These are phyloP conservation scores for Fusarium sp. DNA, from an alignment of 2,329 filamentous ascomycete genomes.

Conservation along the genomic window DNA sequence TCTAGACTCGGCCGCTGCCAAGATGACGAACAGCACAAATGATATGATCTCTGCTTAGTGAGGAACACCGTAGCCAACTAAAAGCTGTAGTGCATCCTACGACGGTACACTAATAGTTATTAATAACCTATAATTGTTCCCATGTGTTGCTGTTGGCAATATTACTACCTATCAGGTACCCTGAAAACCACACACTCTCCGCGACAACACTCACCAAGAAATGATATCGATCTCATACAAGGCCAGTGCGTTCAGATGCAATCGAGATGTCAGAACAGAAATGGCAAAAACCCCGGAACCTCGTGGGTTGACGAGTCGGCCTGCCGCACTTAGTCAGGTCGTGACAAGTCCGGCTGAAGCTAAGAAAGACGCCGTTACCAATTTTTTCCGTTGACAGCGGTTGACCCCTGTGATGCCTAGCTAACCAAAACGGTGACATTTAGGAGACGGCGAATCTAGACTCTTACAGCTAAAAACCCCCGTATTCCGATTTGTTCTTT, in stretches of 20 bases:
- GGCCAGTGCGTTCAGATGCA: too few relatives aligned
- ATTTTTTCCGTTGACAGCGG: slow-evolving; percentile 26
- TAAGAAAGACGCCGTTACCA: slow-evolving; percentile 7
- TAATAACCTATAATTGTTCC: not conserved
- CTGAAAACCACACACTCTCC: too few relatives aligned
- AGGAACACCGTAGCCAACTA: not conserved
- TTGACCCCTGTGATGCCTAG: slow-evolving; percentile 1
- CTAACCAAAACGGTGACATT: not conserved
- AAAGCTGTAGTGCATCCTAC: not conserved
- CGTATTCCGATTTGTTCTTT: too few relatives aligned
- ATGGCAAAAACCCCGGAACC: too few relatives aligned
- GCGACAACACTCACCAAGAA: too few relatives aligned
- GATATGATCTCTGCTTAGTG: not conserved
- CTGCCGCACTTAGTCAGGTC: too few relatives aligned
- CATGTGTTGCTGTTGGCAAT: not conserved
- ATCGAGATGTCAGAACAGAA: too few relatives aligned
- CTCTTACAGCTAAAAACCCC: too few relatives aligned
- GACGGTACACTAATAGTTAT: not conserved
- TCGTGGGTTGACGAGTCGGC: not conserved
- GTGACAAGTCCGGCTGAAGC: slow-evolving; percentile 1
- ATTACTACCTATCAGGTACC: too few relatives aligned
- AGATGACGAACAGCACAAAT: not conserved
- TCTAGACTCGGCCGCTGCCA: slow-evolving; percentile 1
- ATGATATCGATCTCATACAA: too few relatives aligned
- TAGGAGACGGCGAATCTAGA: slow-evolving; percentile 2